Evolutionary conservation across 139 green algal species (phyloP), one percentile per base, ranked within the genome.

Genomic region (Spirogloea muscicola): DNA sequence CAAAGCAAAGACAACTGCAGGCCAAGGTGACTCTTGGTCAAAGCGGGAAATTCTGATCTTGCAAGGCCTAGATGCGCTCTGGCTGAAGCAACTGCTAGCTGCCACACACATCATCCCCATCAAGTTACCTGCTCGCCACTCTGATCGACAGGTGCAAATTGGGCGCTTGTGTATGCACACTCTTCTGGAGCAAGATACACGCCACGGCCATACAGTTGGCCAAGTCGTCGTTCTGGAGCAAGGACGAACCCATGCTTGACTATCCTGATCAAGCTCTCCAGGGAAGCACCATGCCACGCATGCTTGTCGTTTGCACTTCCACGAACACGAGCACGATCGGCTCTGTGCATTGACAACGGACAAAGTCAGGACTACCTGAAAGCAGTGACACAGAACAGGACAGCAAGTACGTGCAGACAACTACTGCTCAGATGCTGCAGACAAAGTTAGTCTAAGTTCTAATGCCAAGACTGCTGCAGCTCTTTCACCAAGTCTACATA

Each of bases 121-220:
- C n/a, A n/a, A n/a, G n/a, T n/a, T n/a, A n/a, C n/a, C n/a, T n/a
- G 75, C 10, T 67, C 64, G 3, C 70, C 70, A 65, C n/a, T 31
- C 1, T 10, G 4, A 61, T 79, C 70, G 13, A 60, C 33, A 2
- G 46, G 31, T 2, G 70, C 59, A 79, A 75, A 79, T 38, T 79
- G 60, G 31, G 70, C 70, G 60, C 70, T 79, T 13, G 60, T 72
- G 51, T 79, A 78, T 7, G 70, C 70, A 29, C 42, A 31, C 29
- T 75, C 3, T 5, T 78, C 63, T 18, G 70, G 70, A 18, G 70
- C 63, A 39, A 79, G 62, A n/a, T 79, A 79, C n/a, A 79, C 39
- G 2, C 70, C 70, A 65, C 46, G 33, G 9, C 70, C 70, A 43
- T 79, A 79, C 39, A 79, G 51, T 31, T 39, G 40, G 37, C 70